These are phyloP conservation scores for Candida glucosophila DNA, from an alignment of 1,139 yeast genomes.

Conservation along the genomic window DNA sequence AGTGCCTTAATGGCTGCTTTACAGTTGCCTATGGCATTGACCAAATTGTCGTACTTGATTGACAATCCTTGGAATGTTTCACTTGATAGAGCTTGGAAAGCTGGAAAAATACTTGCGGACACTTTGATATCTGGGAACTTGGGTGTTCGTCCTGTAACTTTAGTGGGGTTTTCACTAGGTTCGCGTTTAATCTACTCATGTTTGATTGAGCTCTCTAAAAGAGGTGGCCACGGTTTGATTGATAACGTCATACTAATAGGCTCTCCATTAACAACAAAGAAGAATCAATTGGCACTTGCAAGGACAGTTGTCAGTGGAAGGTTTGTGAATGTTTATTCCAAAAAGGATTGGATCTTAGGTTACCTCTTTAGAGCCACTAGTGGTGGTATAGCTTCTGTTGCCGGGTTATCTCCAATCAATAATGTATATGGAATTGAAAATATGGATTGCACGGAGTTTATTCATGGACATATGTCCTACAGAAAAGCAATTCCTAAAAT, in stretches of 20 bases:
- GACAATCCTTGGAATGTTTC: slow-evolving; percentile 99
- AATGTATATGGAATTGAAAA: slow-evolving; percentile 64
- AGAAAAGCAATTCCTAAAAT: slow-evolving; percentile 87
- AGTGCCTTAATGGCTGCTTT: slow-evolving; percentile 95
- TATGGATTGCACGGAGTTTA: slow-evolving; percentile 75
- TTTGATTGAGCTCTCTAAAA: slow-evolving; percentile 72
- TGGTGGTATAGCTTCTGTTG: slow-evolving; percentile 85
- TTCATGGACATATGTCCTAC: slow-evolving; percentile 95
- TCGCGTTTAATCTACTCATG: slow-evolving; percentile 91
- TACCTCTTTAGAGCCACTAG: slow-evolving; percentile 92
- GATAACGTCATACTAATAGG: slow-evolving; percentile 89
- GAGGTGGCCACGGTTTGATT: slow-evolving; percentile 81
- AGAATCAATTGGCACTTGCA: slow-evolving; percentile 71
- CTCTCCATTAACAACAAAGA: slow-evolving; percentile 74
- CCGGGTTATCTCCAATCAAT: slow-evolving; percentile 77
- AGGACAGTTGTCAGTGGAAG: slow-evolving; percentile 86
- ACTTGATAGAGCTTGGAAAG: slow-evolving; percentile 93
- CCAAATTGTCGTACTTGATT: slow-evolving; percentile 79
- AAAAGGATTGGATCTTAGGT: slow-evolving; percentile 94
- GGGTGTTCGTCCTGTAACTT: slow-evolving; percentile 87
- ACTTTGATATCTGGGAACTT: slow-evolving; percentile 78
- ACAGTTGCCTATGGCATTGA: slow-evolving; percentile 84
- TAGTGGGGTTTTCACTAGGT: slow-evolving; percentile 92
- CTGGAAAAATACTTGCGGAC: slow-evolving; percentile 88
- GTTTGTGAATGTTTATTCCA: slow-evolving; percentile 83